Base-by-base conservation (phyloP, 352 stramenopile species). In the Phytophthora foliorum region DNA sequence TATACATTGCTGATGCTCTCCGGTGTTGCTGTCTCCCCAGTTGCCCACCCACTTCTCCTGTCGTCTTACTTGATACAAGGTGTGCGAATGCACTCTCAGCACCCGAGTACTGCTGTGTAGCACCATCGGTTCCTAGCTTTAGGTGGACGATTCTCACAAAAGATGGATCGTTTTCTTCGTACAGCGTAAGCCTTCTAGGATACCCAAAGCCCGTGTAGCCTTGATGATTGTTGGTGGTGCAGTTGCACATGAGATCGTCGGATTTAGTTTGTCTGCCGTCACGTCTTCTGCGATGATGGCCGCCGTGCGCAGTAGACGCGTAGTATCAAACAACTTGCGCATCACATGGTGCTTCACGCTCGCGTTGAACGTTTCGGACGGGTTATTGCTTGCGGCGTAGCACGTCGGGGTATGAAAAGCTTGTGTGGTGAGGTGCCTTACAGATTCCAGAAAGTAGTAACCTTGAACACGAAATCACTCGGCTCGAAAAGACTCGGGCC, bases 311-410 rank as follows among this genome's bases (percentile, higher is more conserved):
- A 55, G 21, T 9, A 55, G 32, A 1, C 56, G 27, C 14, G 24
- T 31, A 4, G 44, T 63, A 21, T 63, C 42, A 32, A 63, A 63
- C 56, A 55, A 39, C 16, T 55, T 58, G 1, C 24, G 19, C 44
- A 63, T 56, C 1, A 49, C 24, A 48, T 56, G 56, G 7, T 21
- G 21, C 32, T 63, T 63, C 8, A 56, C 44, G n/a, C n/a, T n/a
- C n/a, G n/a, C n/a, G n/a, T 44, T 56, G 31, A 55, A 63, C 2
- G 44, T 56, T 63, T 63, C 44, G 46, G 44, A 56, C 1, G 44
- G 56, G 19, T 49, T 63, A 42, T 41, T 48, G 9, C 42, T 55
- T 29, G 21, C 21, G 5, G 41, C 41, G 8, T 63, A 55, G 1
- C 44, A 22, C 2, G 3, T 29, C 2, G 25, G 42, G 0, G 44